These are phyloP conservation scores for Lichenothelia convexa DNA, from an alignment of 495 filamentous ascomycete genomes.

Conservation along the genomic window DNA sequence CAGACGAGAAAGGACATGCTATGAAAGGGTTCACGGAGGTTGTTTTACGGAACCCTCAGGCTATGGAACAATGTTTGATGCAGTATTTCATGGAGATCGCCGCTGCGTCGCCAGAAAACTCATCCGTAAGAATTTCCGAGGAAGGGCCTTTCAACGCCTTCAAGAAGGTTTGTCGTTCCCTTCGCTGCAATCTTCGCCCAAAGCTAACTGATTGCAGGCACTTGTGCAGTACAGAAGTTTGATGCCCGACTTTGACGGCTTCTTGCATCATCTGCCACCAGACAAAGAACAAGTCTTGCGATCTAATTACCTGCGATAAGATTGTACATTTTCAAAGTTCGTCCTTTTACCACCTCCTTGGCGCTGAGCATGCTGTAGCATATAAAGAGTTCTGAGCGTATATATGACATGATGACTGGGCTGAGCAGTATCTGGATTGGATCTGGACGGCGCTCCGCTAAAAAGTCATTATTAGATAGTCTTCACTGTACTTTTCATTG, in stretches of 20 bases:
- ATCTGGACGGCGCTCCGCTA: too few species aligned
- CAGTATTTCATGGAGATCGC: slow-evolving; percentile 57
- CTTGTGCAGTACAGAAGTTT: slow-evolving; percentile 66
- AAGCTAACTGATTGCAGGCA: slow-evolving; percentile 26
- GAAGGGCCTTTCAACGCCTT: slow-evolving; percentile 30
- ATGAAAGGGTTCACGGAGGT: slow-evolving; percentile 76
- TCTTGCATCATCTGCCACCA: slow-evolving; percentile 48
- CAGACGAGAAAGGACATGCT: slow-evolving; percentile 87
- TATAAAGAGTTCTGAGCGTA: too few species aligned
- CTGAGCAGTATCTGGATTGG: too few species aligned
- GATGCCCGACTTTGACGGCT: slow-evolving; percentile 70
- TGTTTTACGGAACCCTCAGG: slow-evolving; percentile 71
- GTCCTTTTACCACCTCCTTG: too few species aligned
- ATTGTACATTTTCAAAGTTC: too few species aligned
- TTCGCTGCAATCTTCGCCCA: neutral
- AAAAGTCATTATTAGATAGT: too few species aligned
- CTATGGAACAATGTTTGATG: slow-evolving; percentile 69
- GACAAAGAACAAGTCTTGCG: slow-evolving; percentile 12
- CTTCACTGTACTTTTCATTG: too few species aligned
- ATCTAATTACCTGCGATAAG: slow-evolving; percentile 10
- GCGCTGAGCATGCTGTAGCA: too few species aligned
- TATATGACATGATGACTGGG: too few species aligned
- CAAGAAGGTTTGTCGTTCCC: slow-evolving; percentile 24
- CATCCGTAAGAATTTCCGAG: slow-evolving; percentile 29
- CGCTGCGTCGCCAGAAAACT: slow-evolving; percentile 59